phyloP scores from a whole-genome alignment of 2,329 filamentous ascomycete genomes.

The Elsinoe batatas region DNA sequence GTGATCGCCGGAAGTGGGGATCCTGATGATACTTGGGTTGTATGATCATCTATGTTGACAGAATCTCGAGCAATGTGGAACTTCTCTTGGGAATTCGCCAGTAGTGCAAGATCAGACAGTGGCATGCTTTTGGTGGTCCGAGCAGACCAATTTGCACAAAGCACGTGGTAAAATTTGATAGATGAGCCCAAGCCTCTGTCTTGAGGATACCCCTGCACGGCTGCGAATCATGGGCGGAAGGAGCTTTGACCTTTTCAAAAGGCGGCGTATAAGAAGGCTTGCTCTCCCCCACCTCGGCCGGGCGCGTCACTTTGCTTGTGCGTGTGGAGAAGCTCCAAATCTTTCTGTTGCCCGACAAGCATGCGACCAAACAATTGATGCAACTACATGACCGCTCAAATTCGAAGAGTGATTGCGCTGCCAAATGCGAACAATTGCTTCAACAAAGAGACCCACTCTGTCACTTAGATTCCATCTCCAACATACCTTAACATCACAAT shows the following conservation, averaged over 20 bases:
- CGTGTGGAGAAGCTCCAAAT: conserved; percentile 5
- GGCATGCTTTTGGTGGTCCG: too few species aligned
- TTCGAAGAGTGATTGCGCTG: not conserved
- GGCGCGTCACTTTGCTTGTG: conserved; percentile 9
- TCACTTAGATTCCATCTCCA: not conserved
- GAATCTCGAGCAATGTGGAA: too few species aligned
- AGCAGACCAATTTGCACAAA: too few species aligned
- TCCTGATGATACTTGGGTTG: too few species aligned
- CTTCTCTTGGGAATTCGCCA: too few species aligned
- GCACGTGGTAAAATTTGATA: too few species aligned
- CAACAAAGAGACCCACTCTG: not conserved
- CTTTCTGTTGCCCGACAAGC: not conserved
- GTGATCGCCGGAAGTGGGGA: too few species aligned
- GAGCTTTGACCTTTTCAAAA: not conserved
- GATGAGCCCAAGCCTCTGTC: too few species aligned
- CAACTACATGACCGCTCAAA: not conserved
- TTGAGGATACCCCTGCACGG: too few species aligned
- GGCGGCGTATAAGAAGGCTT: conserved; percentile 4
- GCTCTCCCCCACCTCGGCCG: not conserved
- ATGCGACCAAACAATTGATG: not conserved
- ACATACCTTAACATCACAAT: not conserved
- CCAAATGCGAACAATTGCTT: not conserved
- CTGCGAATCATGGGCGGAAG: not conserved
- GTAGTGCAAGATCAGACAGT: too few species aligned
- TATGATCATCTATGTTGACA: too few species aligned